phyloP scores from a whole-genome alignment of 176 grass and related monocot species.

The Ensete glaucum region DNA sequence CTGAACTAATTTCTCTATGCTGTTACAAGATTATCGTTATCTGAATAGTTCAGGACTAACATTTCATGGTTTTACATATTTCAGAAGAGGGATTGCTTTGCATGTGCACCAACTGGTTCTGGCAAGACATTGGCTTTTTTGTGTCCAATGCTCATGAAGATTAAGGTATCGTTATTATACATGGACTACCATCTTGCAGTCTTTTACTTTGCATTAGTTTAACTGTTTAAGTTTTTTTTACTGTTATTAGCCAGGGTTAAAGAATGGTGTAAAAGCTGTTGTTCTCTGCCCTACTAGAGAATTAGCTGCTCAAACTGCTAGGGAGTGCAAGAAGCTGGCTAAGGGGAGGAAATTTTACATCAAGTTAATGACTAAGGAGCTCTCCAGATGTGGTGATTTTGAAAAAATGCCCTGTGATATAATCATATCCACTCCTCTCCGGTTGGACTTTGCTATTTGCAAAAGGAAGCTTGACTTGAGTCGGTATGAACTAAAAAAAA shows the following conservation, averaged over 20 bases:
- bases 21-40: background rate
- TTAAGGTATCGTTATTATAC: slow-evolving; percentile 58
- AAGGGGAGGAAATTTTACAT: slow-evolving; percentile 76
- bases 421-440: slow-evolving; percentile 83
- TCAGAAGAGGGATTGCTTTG: slow-evolving; percentile 93
- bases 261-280: slow-evolving; percentile 71
- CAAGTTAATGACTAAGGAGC: slow-evolving; percentile 93
- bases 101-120: slow-evolving; percentile 94
- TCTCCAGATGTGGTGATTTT: slow-evolving; percentile 79
- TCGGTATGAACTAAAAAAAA: slow-evolving; percentile 39
- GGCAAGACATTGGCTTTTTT: slow-evolving; percentile 96
- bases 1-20: no score
- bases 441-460: slow-evolving; percentile 55
- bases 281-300: slow-evolving; percentile 93
- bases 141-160: slow-evolving; percentile 74
- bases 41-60: background rate
- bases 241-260: slow-evolving; percentile 84
- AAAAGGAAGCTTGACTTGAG: slow-evolving; percentile 86
- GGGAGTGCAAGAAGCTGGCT: slow-evolving; percentile 85
- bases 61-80: slow-evolving; percentile 3
- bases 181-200: slow-evolving; percentile 7
- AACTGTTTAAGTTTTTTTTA: background rate
- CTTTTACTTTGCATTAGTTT: background rate
- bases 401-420: slow-evolving; percentile 87
- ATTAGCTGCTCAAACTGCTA: slow-evolving; percentile 74